Base-by-base conservation (phyloP, 2,329 filamentous ascomycete genomes). In the Ceratocystis huliohia region DNA sequence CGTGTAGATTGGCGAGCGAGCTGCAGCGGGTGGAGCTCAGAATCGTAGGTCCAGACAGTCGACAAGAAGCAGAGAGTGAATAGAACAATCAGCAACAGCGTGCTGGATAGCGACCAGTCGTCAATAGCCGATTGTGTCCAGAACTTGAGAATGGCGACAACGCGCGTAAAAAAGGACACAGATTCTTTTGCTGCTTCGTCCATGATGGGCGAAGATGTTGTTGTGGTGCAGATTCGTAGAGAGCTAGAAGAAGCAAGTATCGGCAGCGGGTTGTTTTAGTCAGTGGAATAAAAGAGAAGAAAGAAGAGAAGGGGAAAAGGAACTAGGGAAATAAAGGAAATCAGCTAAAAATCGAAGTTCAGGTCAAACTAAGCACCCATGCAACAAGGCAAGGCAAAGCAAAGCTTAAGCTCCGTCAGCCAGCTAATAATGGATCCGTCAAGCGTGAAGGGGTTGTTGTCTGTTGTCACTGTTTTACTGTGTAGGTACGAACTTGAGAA, bases 11-110 rank as follows among this genome's bases (percentile, higher is more conserved):
- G 94, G 65, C 93, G 85, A 66, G 89, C 89, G 33, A 99, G 86
- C 61, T 97, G 83, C 75, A 96, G 86, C 44, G 94, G 93, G 75
- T 97, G 94, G 4, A 88, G 88, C 78, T 99, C 94, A 5, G 94
- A 89, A 65, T 96, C 93, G 68, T 84, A 83, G 63, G 84, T 82
- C 69, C 84, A 84, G 72, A 88, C 78, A 70, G 95, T 77, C 57
- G 86, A 83, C 75, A 89, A 91, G 67, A 86, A 81, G 66, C 93
- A 76, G 72, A 91, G 82, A 65, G 81, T 79, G 68, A 87, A 78
- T 56, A 96, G 79, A 68, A 83, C 73, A 28, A 87, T 82, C 59
- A 84, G 81, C 69, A 99, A 80, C 41, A 68, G 41, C n/a, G 67
- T 66, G 46, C 44, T 65, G 6, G 63, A 65, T 20, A 67, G 48